Conservation (phyloP, 2,329 filamentous ascomycete species). For the Cryphonectria nitschkei region DNA sequence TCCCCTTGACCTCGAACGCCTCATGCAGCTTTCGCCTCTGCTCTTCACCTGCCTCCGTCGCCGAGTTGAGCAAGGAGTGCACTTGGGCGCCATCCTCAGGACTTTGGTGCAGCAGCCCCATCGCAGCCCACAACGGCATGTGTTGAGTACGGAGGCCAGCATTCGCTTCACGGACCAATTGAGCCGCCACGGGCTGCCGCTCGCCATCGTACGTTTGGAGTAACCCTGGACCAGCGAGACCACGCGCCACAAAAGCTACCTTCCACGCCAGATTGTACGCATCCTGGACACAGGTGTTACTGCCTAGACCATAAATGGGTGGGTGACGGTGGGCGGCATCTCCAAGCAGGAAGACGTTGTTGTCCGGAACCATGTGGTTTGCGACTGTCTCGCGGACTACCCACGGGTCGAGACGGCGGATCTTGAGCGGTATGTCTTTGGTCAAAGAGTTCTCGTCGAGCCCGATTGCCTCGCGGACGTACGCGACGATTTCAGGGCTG, state of each 20-base stretch:
- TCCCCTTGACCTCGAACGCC: conserved; percentile 42
- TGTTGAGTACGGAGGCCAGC: conserved; percentile 36
- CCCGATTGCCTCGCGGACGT: conserved; percentile 52
- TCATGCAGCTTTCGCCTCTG: conserved; percentile 43
- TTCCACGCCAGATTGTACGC: conserved; percentile 55
- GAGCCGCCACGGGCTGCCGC: conserved; percentile 46
- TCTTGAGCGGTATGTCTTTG: conserved; percentile 45
- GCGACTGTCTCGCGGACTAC: conserved; percentile 59
- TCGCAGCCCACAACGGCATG: conserved; percentile 45
- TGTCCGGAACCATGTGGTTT: conserved; percentile 47
- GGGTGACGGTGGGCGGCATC: conserved; percentile 58
- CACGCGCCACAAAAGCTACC: conserved; percentile 46
- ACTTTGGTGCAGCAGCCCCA: conserved; percentile 34
- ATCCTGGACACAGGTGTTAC: conserved; percentile 56
- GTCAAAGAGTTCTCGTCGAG: conserved; percentile 42
- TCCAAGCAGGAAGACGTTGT: conserved; percentile 50
- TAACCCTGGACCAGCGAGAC: conserved; percentile 37
- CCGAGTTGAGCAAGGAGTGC: conserved; percentile 41
- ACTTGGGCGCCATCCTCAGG: conserved; percentile 38
- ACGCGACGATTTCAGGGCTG: conserved; percentile 10
- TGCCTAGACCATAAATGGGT: conserved; percentile 53
- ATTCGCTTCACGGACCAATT: conserved; percentile 40
- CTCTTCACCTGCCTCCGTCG: conserved; percentile 40
- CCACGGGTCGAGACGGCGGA: conserved; percentile 55
- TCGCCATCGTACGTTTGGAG: conserved; percentile 45